Evolutionary conservation across 192 early-diverging fungal species (phyloP).

Genomic region (Spizellomyces punctatus): DNA sequence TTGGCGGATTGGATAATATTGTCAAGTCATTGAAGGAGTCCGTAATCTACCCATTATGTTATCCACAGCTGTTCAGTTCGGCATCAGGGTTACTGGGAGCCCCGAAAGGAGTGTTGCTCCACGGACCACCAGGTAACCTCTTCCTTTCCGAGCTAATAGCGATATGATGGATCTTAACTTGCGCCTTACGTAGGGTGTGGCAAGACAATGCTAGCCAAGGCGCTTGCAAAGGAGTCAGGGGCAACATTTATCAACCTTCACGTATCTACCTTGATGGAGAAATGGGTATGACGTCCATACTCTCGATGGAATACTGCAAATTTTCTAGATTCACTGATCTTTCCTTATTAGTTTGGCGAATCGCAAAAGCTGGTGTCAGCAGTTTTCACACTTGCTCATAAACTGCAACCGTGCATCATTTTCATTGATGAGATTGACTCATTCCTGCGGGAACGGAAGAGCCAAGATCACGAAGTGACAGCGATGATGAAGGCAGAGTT

Average conservation of each 20-base stretch:
- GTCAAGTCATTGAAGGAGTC: conserved; percentile 90
- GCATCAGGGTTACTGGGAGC: conserved; percentile 85
- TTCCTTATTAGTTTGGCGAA: conserved; percentile 73
- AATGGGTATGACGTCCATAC: conserved; percentile 60
- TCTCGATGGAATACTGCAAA: too few species aligned
- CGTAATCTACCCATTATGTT: conserved; percentile 94
- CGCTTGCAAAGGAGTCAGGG: conserved; percentile 93
- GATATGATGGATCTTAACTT: too few species aligned
- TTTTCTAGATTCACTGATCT: neutral
- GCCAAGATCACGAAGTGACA: conserved; percentile 93
- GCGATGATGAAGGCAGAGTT: conserved; percentile 99
- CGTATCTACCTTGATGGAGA: conserved; percentile 93
- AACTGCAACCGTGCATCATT: conserved; percentile 93
- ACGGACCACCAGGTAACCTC: conserved; percentile 77
- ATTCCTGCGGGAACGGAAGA: conserved; percentile 88
- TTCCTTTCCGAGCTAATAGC: neutral
- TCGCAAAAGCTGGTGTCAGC: conserved; percentile 92
- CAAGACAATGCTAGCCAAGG: conserved; percentile 99
- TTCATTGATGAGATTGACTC: conserved; percentile 99
- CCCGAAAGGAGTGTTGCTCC: conserved; percentile 93
- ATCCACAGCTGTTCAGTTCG: conserved; percentile 88
- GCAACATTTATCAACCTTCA: conserved; percentile 98
- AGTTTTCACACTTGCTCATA: conserved; percentile 90
- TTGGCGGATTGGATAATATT: conserved; percentile 92
- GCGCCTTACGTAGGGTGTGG: conserved; percentile 67